Evolutionary conservation across 2,329 filamentous ascomycete genomes (phyloP), one percentile per base, ranked within the genome.

Genomic region (Fusarium sororula): DNA sequence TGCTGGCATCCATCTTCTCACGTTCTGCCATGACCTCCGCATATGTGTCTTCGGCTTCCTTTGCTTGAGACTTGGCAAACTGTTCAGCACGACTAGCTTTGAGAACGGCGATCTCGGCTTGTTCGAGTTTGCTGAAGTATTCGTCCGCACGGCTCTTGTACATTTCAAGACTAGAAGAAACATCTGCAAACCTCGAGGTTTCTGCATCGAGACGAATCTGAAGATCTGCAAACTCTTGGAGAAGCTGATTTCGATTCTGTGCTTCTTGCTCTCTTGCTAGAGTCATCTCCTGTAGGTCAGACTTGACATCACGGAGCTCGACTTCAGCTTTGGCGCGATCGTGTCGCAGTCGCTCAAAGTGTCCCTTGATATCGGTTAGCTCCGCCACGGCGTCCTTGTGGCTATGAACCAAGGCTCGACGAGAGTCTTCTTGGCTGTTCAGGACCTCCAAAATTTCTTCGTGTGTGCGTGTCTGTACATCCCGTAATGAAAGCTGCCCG

Each of bases 61-160:
- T 92, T 15, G 94, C 93, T 80, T 98, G 96, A 2, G 93, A 88
- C 82, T 94, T 97, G 64, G 96, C 96, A 81, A 98, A 98, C 77
- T 98, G 94, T 83, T 98, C 96, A 0, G 96, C 96, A 30, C 96
- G 90, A 68, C 90, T 92, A 22, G 96, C 96, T 82, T 98, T 98
- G 73, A 99, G 89, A 24, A 98, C 95, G 1, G 95, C 92, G 75
- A 98, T 97, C 82, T 99, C 96, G 22, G 96, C 96, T 80, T 98
- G 96, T 82, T 99, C 96, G 26, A 99, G 90, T 83, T 98, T 98
- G 85, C 91, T 93, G 84, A 98, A 99, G 83, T 99, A 98, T 81
- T 98, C 96, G 79, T 98, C 95, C 8, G 96, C 93, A 48, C 96
- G 91, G 72, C 90, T 91, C 88, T 97, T 98, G 87, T 98, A 99